A percentile compares a stretch with the other conserved stretches of the same genome.
phyloP scores from a whole-genome alignment of 2,329 filamentous ascomycete genomes.

The Diaporthe sp. region DNA sequence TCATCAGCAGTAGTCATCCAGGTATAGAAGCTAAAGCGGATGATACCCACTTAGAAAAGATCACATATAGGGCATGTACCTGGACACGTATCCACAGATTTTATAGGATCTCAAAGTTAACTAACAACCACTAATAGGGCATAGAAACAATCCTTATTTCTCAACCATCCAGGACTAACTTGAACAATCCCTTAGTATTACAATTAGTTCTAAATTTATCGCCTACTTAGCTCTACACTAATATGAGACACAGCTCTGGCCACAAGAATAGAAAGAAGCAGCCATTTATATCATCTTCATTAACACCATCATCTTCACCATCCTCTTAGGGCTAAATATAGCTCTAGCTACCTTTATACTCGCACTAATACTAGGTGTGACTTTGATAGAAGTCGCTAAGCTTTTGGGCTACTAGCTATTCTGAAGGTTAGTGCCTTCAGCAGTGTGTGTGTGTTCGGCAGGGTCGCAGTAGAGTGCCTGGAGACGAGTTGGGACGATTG shows the following conservation, averaged over 20 bases:
- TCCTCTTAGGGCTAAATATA: constrained; percentile 36
- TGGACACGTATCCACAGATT: no score
- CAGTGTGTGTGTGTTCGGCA: no score
- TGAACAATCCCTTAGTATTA: constrained; percentile 37
- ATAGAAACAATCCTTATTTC: constrained; percentile 37
- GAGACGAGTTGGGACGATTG: no score
- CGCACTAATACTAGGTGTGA: constrained; percentile 38
- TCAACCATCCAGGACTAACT: constrained; percentile 32
- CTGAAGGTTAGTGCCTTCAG: no score
- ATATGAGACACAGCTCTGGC: constrained; percentile 35
- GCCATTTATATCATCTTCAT: constrained; percentile 37
- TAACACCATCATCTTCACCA: constrained; percentile 38
- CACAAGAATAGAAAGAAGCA: constrained; percentile 37
- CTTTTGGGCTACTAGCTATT: constrained; percentile 38
- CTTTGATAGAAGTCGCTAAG: constrained; percentile 40
- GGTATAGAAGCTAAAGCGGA: not conserved
- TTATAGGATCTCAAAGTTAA: not conserved
- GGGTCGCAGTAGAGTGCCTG: no score
- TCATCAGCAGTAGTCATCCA: constrained; percentile 37
- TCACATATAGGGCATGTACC: constrained; percentile 27
- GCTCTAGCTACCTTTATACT: constrained; percentile 36
- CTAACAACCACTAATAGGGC: constrained; percentile 26
- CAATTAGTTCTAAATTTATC: no score
- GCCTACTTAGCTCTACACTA: not conserved
- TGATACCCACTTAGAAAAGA: constrained; percentile 21